Evolutionary conservation across 345 rosid species (phyloP), one percentile per base, ranked within the genome.

Genomic region (Acer campestre): DNA sequence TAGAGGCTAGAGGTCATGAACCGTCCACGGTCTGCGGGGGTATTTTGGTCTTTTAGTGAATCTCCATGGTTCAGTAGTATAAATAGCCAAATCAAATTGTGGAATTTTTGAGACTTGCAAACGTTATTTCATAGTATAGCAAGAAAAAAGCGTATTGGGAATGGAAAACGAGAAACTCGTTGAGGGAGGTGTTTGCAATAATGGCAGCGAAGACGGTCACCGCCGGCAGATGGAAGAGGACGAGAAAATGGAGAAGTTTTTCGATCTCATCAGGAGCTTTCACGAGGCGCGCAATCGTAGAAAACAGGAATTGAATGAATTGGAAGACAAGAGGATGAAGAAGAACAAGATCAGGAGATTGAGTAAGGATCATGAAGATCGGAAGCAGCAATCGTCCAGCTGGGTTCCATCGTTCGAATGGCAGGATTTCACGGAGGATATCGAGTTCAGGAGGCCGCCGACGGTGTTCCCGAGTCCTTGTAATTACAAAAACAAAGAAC

Each of bases 351-450:
- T n/a, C 1, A 75, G 63, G 35, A 66, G 22, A 2, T 35, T 3
- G 61, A 35, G 6, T 35, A 35, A 35, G 38, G 38, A 35, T 35
- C 38, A 35, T 35, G 38, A 35, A 35, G 38, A 35, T 35, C 38
- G 38, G 38, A 35, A 68, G 6, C 58, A 53, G 58, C 58, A n/a
- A 16, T 9, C 63, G 27, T 6, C 82, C 6, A 61, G 81, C 49
- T 85, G 88, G 88, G 77, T 82, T 51, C 88, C 88, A 7, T 64
- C 51, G 20, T 85, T 85, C 49, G 77, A 77, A 13, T 74, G 79
- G 84, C 77, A 79, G 66, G 84, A 81, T 77, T 84, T 84, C 42
- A 61, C 69, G 4, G 46, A 81, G 55, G 80, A 79, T 11, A 68
- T 73, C 17, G 70, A 81, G 29, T 81, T 77, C 22, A 20, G 40